Base-by-base conservation (phyloP, 176 grass and related monocot genomes). In the Aegilops tauschii region DNA sequence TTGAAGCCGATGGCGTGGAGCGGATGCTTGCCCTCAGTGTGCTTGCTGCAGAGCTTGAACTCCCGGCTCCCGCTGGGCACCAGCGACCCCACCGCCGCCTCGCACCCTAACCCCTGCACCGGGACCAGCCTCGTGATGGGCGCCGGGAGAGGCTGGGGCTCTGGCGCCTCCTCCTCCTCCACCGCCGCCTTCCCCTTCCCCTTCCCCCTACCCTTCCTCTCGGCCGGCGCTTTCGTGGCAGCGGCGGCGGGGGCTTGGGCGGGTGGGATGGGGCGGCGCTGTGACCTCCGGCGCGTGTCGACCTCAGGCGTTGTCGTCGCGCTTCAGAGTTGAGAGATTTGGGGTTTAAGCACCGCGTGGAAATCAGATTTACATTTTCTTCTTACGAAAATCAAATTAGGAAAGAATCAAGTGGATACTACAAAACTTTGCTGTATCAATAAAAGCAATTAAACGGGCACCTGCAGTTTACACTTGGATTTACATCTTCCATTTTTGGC, bases 1-100 rank as follows among this genome's bases (percentile, higher is more conserved):
- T 98, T 98, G 84, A 98, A 98, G 59, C 88, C 87, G 78, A 98
- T 95, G 80, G 92, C 93, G 61, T 98, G 95, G 71, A 95, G 86
- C 40, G 93, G 93, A 32, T 79, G 78, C 86, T 92, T 98, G 23
- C 96, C 96, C 87, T 95, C 92, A 29, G 73, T 81, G 69, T 92
- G 83, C 85, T 85, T 93, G 79, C 93, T 93, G 80, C 82, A 90
- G 13, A 90, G 76, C 86, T 92, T 93, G 69, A 95, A 98, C 61
- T 92, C 92, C 20, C 90, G 69, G 78, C 89, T 92, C 72, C 81
- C 86, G 61, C 82, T 86, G 71, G 96, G 64, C 47, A 67, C 87
- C 11, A 94, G 81, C 39, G 88, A 92, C 8, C 96, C 96, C 63
- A 83, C 86, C 40, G 85, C 90, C 71, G 50, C 86, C 83, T 98